A percentile compares a stretch with the other conserved stretches of the same genome.
These are phyloP conservation scores for Angomonas deanei DNA, from an alignment of 208 protist species.

Conservation along the genomic window DNA sequence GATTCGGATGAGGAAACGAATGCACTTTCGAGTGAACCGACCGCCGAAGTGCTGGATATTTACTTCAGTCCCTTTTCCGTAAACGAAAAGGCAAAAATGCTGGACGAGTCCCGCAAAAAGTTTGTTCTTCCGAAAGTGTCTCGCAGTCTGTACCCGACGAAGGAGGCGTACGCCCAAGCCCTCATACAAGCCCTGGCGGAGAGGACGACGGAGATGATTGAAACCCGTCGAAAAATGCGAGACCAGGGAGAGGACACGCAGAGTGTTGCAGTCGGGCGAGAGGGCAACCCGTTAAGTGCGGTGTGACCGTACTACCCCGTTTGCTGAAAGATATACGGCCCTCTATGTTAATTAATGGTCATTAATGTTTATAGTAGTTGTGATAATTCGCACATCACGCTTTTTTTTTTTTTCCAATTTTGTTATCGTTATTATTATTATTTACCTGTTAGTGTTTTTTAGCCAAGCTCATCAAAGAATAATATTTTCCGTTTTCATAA, in stretches of 20 bases:
- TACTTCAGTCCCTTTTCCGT: slow-evolving; percentile 23
- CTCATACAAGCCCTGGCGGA: slow-evolving; percentile 13
- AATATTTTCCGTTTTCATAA: not conserved
- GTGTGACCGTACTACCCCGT: too few relatives aligned
- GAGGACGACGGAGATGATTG: slow-evolving; percentile 24
- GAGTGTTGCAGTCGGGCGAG: too few relatives aligned
- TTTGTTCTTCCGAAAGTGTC: slow-evolving; percentile 12
- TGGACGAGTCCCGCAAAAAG: slow-evolving; percentile 19
- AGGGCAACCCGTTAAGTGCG: too few relatives aligned
- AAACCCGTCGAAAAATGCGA: not conserved
- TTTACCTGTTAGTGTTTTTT: not conserved
- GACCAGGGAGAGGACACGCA: not conserved
- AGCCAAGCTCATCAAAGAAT: not conserved
- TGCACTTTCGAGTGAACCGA: not conserved
- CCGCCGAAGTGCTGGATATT: slow-evolving; percentile 21
- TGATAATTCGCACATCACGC: too few relatives aligned
- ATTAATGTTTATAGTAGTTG: too few relatives aligned
- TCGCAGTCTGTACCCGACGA: slow-evolving; percentile 10
- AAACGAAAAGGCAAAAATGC: slow-evolving; percentile 20
- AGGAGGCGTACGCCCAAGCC: slow-evolving; percentile 15
- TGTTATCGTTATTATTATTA: not conserved
- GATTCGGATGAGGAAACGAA: not conserved
- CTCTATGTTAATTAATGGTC: too few relatives aligned
- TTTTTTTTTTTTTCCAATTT: not conserved
- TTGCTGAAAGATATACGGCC: too few relatives aligned